Evolutionary conservation across 2,329 filamentous ascomycete genomes (phyloP), one percentile per base, ranked within the genome.

Genomic region (Botrytis cinerea): DNA sequence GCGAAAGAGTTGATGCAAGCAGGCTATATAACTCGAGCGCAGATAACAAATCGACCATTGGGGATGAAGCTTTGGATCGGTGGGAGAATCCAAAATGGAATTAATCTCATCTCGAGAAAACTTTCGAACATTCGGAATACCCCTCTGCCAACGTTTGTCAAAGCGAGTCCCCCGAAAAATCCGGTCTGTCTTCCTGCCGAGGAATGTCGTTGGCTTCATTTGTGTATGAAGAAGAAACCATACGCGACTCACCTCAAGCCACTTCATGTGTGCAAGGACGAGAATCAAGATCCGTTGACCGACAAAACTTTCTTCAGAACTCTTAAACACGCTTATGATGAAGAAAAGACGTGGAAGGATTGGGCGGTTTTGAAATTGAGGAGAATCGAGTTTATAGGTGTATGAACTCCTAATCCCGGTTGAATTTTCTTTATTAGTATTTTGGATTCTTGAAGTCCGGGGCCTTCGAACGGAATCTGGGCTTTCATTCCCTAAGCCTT

Each of bases 311-410:
- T 43, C 8, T 57, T 57, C 25, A 28, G 43, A 40, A 22, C 66
- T 43, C n/a, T 57, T 4, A 43, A 57, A 69, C 4, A 12, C 2
- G 66, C 35, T 20, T 43, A 22, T 32, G 12, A 16, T 14, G 20
- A 57, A 45, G 43, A 66, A 48, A 66, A 25, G 7, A 28, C 32
- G 16, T 57, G 46, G 48, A 57, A 28, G n/a, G 45, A 54, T 14
- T 51, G 66, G 25, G 38, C 22, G n/a, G 57, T 69, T n/a, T 8
- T 57, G 16, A 43, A 69, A 32, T 54, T 57, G 35, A 40, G 38
- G 7, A 69, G 35, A 46, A 69, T 43, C 10, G 35, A 69, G 2
- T 57, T 69, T 51, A 40, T 74, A 48, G 63, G 45, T n/a, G 63
- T 25, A 66, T 35, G 45, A 66, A 22, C 3, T 46, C 22, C 45